phyloP scores from a whole-genome alignment of 768 basidiomycete species.

The Leucocoprinus sp. region DNA sequence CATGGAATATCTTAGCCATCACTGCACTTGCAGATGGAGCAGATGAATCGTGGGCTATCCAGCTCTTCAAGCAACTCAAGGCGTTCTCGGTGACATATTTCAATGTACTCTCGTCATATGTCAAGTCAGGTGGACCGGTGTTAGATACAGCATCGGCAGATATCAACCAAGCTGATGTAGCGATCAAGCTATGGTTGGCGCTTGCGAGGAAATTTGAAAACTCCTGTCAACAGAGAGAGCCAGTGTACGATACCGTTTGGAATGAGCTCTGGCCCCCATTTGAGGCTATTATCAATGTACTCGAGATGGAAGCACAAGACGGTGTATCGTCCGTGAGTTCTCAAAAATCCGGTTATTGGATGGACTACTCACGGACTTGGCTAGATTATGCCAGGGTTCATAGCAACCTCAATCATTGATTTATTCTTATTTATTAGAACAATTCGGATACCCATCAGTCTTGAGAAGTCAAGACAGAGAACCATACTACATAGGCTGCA shows the following conservation, averaged over 20 bases:
- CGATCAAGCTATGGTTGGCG: constrained; percentile 67
- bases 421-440: constrained; percentile 56
- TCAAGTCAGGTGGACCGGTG: constrained; percentile 26
- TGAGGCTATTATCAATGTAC: constrained; percentile 39
- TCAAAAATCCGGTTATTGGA: too few species aligned
- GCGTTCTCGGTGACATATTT: constrained; percentile 43
- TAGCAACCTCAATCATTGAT: constrained; percentile 56
- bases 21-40: constrained; percentile 38
- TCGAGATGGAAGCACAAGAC: constrained; percentile 40
- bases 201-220: constrained; percentile 32
- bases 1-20: constrained; percentile 60
- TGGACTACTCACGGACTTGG: too few species aligned
- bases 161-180: constrained; percentile 60
- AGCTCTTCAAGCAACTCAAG: constrained; percentile 43
- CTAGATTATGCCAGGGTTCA: constrained; percentile 46
- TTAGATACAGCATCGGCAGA: constrained; percentile 43
- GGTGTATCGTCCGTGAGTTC: constrained; percentile 32
- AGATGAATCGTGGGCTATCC: constrained; percentile 23
- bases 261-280: constrained; percentile 74
- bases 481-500: constrained; percentile 43
- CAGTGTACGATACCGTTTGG: constrained; percentile 44
- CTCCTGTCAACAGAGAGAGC: constrained; percentile 18
- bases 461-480: constrained; percentile 45
- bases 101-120: constrained; percentile 33
- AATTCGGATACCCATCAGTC: constrained; percentile 40